Percentiles rank a stretch among this genome's conserved stretches.
phyloP scores from a whole-genome alignment of 352 stramenopile species.

The Pythium aquatile region DNA sequence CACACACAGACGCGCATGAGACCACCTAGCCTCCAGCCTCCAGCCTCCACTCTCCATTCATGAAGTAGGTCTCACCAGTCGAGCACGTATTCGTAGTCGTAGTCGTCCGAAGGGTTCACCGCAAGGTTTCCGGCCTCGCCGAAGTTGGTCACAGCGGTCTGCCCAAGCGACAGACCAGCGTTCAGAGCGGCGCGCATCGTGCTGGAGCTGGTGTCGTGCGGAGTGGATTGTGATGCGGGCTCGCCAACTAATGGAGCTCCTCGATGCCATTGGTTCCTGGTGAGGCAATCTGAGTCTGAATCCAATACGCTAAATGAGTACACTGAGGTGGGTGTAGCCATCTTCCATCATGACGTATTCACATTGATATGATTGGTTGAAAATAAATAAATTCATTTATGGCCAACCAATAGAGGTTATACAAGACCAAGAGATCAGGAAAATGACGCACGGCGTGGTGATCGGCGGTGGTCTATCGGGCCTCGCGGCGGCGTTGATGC shows the following conservation, averaged over 20 bases:
- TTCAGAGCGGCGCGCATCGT: constrained; percentile 55
- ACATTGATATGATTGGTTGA: constrained; percentile 7
- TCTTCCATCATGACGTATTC: constrained; percentile 15
- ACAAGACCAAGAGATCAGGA: constrained; percentile 2
- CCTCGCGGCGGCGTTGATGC: constrained; percentile 27
- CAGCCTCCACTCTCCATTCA: background rate
- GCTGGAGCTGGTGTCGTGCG: background rate
- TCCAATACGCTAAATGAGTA: constrained; percentile 14
- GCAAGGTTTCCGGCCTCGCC: constrained; percentile 31
- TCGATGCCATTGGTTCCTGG: constrained; percentile 24
- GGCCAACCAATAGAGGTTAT: background rate
- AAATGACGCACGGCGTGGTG: constrained; percentile 23
- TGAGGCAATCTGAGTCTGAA: constrained; percentile 18
- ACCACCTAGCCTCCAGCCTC: background rate
- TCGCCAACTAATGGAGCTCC: background rate
- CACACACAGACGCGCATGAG: constrained; percentile 4
- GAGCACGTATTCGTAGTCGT: constrained; percentile 87
- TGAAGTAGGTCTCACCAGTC: constrained; percentile 43
- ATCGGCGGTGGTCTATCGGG: constrained; percentile 29
- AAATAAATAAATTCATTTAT: background rate
- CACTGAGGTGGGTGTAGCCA: background rate
- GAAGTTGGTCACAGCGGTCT: constrained; percentile 76
- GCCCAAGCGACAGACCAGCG: constrained; percentile 46
- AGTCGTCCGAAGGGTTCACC: constrained; percentile 50
- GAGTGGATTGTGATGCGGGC: background rate